These are phyloP conservation scores for Rhizophagus clarus DNA, from an alignment of 192 early-diverging fungal genomes.

Conservation along the genomic window DNA sequence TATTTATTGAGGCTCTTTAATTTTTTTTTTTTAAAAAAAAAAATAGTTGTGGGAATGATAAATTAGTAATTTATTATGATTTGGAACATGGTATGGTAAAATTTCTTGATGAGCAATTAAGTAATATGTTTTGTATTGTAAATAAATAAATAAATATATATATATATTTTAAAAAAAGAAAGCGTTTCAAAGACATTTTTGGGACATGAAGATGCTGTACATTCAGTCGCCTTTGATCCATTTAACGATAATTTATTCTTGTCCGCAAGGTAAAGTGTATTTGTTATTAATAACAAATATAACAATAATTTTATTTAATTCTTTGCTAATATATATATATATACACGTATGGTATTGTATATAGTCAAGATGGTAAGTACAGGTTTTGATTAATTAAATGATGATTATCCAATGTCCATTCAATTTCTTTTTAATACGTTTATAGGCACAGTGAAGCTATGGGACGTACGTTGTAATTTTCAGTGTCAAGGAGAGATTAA, in stretches of 20 bases:
- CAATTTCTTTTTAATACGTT: neutral
- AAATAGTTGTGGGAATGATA: conserved; percentile 3
- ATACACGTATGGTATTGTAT: too few species aligned
- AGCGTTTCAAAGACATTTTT: neutral
- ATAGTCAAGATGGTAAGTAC: neutral
- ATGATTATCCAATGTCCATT: too few species aligned
- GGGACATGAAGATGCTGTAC: neutral
- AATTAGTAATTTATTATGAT: neutral
- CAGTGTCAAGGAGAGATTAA: neutral
- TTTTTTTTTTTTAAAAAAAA: neutral
- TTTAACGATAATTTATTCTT: conserved; percentile 1
- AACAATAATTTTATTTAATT: neutral
- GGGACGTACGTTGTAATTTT: neutral
- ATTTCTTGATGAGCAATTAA: neutral
- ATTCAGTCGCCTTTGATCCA: neutral
- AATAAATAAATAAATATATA: too few species aligned
- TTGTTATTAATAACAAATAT: neutral
- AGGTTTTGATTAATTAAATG: neutral
- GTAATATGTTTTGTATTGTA: neutral
- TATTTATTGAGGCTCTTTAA: neutral
- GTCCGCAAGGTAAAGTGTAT: neutral
- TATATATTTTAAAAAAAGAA: neutral
- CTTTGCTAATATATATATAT: neutral
- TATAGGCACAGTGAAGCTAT: neutral
- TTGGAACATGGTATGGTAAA: neutral